phyloP scores from a whole-genome alignment of 768 basidiomycete species.

The Lepiota subincarnata region DNA sequence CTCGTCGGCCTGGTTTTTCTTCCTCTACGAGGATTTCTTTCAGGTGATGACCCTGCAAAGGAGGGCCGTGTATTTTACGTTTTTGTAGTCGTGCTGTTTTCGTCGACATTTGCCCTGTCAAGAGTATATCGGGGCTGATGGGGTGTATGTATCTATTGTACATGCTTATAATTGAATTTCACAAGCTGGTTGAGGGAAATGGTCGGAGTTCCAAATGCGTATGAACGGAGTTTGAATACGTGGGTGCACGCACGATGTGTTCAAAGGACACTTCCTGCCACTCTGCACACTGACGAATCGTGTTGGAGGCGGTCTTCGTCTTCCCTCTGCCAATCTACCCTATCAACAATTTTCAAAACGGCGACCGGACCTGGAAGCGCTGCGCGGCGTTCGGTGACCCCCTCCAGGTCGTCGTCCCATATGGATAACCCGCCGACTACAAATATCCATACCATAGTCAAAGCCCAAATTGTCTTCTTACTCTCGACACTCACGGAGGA shows the following conservation, averaged over 20 bases:
- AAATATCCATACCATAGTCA: constrained; percentile 90
- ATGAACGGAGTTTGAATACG: constrained; percentile 27
- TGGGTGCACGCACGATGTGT: constrained; percentile 19
- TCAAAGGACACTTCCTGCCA: constrained; percentile 28
- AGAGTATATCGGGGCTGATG: constrained; percentile 34
- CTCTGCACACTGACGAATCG: constrained; percentile 38
- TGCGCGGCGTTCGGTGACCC: constrained; percentile 68
- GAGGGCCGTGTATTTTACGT: constrained; percentile 90
- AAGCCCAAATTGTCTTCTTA: constrained; percentile 96
- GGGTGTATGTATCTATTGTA: too few relatives aligned
- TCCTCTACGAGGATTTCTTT: constrained; percentile 72
- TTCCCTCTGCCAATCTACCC: constrained; percentile 34
- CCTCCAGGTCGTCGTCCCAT: constrained; percentile 71
- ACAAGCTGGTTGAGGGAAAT: background rate
- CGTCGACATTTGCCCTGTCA: constrained; percentile 33
- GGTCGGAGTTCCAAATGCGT: constrained; percentile 26
- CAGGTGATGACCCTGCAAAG: constrained; percentile 53
- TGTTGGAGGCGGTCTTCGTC: constrained; percentile 39
- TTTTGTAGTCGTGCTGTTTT: constrained; percentile 59
- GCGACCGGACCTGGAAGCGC: constrained; percentile 68
- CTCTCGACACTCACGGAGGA: constrained; percentile 96
- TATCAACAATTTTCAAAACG: constrained; percentile 53
- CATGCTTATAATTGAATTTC: background rate
- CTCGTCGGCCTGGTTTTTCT: constrained; percentile 81
- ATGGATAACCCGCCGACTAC: constrained; percentile 84